Percentiles rank a stretch among this genome's conserved stretches.
phyloP scores from a whole-genome alignment of 441 rosid genomes.

The Gossypium laxum region DNA sequence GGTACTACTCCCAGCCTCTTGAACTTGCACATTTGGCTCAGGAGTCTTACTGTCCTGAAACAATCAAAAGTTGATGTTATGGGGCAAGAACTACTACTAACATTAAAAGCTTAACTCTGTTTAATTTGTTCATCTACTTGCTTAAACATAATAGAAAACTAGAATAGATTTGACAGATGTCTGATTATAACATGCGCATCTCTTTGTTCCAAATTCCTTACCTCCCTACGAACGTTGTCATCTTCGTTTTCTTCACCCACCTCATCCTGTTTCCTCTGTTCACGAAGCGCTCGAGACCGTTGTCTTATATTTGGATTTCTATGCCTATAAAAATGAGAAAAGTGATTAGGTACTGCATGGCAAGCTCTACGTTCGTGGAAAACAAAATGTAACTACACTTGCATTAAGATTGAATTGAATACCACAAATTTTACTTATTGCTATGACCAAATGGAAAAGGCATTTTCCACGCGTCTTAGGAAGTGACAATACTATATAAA shows the following conservation, averaged over 20 bases:
- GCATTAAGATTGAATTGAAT: neutral
- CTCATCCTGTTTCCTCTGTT: constrained; percentile 23
- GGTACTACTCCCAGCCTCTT: constrained; percentile 24
- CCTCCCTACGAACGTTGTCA: constrained; percentile 24
- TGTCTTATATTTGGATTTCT: constrained; percentile 32
- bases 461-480: neutral
- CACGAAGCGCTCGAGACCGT: constrained; percentile 28
- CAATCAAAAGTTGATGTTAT: neutral
- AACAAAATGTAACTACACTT: neutral
- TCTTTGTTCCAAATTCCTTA: constrained; percentile 10
- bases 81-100: neutral
- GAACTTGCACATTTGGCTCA: constrained; percentile 12
- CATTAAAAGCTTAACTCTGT: neutral
- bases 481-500: neutral
- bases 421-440: neutral
- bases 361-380: neutral
- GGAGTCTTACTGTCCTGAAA: constrained; percentile 25
- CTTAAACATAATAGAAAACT: neutral
- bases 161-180: neutral
- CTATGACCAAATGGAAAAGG: constrained; percentile 2
- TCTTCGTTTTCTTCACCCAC: constrained; percentile 19
- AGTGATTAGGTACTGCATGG: neutral
- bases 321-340: constrained; percentile 20
- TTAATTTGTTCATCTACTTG: neutral
- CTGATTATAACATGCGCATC: neutral